These are phyloP conservation scores for Ogataea allantospora DNA, from an alignment of 805 yeast species.

Conservation along the genomic window DNA sequence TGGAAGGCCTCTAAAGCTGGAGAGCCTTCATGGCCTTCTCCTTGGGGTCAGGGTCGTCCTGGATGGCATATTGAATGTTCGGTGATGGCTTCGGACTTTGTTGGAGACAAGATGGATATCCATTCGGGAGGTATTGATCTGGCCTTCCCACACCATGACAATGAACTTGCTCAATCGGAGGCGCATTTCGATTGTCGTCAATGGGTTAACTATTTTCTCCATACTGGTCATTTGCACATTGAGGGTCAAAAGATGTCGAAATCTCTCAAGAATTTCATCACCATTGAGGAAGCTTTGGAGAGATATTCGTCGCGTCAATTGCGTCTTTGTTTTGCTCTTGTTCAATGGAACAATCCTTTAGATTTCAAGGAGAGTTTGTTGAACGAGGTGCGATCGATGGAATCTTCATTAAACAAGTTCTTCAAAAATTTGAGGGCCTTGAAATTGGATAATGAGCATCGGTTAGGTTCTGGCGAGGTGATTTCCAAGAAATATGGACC, in stretches of 20 bases:
- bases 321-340: slow-evolving; percentile 85
- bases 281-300: slow-evolving; percentile 84
- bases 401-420: slow-evolving; percentile 73
- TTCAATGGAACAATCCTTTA: slow-evolving; percentile 88
- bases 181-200: slow-evolving; percentile 86
- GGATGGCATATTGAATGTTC: slow-evolving; percentile 99
- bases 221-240: slow-evolving; percentile 95
- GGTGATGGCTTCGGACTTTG: slow-evolving; percentile 92
- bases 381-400: slow-evolving; percentile 73
- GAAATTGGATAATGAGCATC: slow-evolving; percentile 59
- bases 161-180: slow-evolving; percentile 95
- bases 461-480: slow-evolving; percentile 44
- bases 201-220: slow-evolving; percentile 97
- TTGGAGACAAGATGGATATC: slow-evolving; percentile 83
- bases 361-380: slow-evolving; percentile 86
- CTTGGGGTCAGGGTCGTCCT: slow-evolving; percentile 97
- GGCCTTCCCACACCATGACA: slow-evolving; percentile 99
- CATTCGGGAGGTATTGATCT: slow-evolving; percentile 97
- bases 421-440: slow-evolving; percentile 87
- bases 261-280: slow-evolving; percentile 90
- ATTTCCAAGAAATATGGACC: slow-evolving; percentile 61
- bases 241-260: slow-evolving; percentile 99
- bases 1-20: slow-evolving; percentile 98
- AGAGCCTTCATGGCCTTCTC: slow-evolving; percentile 93
- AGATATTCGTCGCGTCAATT: slow-evolving; percentile 76